phyloP scores from a whole-genome alignment of 805 yeast genomes.

The Cyberlindnera xylosilytica region DNA sequence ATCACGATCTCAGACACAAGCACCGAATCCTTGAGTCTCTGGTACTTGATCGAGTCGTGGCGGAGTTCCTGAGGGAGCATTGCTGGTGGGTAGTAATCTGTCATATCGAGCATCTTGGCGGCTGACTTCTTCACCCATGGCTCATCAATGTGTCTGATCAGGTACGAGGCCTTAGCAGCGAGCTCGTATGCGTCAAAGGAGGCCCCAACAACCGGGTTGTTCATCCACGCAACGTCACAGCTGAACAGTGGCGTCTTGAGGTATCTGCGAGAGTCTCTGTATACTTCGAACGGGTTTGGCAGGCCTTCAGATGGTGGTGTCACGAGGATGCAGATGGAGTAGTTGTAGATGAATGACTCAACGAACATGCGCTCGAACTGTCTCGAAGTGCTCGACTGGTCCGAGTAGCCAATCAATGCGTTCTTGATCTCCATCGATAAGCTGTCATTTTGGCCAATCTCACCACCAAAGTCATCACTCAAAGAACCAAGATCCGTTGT shows the following conservation, averaged over 20 bases:
- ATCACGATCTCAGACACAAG: conserved; percentile 18
- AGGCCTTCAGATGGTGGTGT: conserved; percentile 32
- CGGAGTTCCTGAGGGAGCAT: conserved; percentile 20
- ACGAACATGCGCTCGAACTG: conserved; percentile 34
- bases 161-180: conserved; percentile 35
- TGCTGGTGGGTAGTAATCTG: conserved; percentile 18
- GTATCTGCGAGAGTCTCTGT: conserved; percentile 29
- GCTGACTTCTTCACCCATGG: conserved; percentile 8
- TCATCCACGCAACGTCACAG: conserved; percentile 39
- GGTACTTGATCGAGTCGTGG: conserved; percentile 11
- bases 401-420: conserved; percentile 4
- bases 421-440: background rate
- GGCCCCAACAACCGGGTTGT: conserved; percentile 40
- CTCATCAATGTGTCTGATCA: conserved; percentile 18
- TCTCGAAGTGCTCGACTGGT: background rate
- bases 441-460: background rate
- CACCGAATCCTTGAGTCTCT: conserved; percentile 18
- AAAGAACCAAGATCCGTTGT: background rate
- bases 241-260: conserved; percentile 35
- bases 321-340: conserved; percentile 36
- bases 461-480: background rate
- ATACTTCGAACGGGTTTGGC: conserved; percentile 43
- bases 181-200: conserved; percentile 34
- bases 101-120: conserved; percentile 17
- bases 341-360: conserved; percentile 44